Evolutionary conservation across 495 filamentous ascomycete genomes (phyloP).

Genomic region (Staphylotrichum tortipilum): DNA sequence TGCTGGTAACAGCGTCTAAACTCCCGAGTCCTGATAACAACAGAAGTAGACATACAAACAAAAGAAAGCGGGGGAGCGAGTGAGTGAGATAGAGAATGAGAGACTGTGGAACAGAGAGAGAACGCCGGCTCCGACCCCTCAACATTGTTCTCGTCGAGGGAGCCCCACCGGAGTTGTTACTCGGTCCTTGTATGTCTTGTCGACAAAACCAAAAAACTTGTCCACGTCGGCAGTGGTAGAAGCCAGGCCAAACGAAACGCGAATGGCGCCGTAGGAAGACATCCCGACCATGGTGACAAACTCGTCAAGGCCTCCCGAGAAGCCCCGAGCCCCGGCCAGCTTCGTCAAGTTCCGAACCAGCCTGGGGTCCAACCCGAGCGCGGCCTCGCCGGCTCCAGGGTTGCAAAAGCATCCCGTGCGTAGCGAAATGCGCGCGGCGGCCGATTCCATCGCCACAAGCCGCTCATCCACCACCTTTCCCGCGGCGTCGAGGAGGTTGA

Average conservation of each 20-base stretch:
- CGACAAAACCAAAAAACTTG: constrained; percentile 22
- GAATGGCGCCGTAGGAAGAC: constrained; percentile 20
- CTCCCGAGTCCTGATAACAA: no score
- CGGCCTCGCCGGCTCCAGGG: constrained; percentile 40
- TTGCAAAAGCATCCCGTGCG: constrained; percentile 57
- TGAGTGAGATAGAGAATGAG: no score
- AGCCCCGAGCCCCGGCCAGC: neutral
- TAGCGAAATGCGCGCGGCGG: constrained; percentile 40
- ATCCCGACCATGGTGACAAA: constrained; percentile 10
- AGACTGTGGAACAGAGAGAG: neutral
- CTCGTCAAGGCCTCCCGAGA: constrained; percentile 12
- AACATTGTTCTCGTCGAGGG: neutral
- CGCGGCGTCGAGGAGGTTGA: constrained; percentile 42
- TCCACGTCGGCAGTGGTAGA: constrained; percentile 24
- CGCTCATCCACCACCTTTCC: constrained; percentile 46
- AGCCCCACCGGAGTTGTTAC: neutral
- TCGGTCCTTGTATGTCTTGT: constrained; percentile 27
- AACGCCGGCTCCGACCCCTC: neutral
- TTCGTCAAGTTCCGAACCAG: constrained; percentile 9
- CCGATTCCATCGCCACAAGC: constrained; percentile 33
- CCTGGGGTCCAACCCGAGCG: constrained; percentile 9
- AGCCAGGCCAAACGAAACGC: constrained; percentile 27
- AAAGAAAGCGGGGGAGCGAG: no score
- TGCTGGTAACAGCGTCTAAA: no score
- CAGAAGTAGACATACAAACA: no score